Evolutionary conservation across 805 yeast species (phyloP), one percentile per base, ranked within the genome.

Genomic region (Wickerhamia fluorescens): DNA sequence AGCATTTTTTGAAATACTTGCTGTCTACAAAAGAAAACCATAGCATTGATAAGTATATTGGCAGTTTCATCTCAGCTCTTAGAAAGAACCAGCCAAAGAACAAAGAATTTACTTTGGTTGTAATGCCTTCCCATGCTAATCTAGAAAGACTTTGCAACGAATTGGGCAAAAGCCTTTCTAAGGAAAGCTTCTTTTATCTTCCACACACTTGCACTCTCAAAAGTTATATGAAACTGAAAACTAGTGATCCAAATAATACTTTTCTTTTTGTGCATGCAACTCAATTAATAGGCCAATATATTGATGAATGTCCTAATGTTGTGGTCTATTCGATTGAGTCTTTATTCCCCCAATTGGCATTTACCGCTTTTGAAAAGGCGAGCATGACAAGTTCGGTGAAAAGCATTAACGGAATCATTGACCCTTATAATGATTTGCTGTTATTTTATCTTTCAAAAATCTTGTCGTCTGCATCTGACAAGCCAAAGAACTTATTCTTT

Each of bases 321-420:
- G 24, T 44, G 3, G 28, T 47, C 5, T 23, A 40, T 17, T 51
- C 49, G 6, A 27, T 49, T 8, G 52, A 51, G 22, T 23, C 43
- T 6, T 33, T 48, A n/a, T 21, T 47, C 10, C 50, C 51, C 4
- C 47, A 45, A 25, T 23, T 41, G 6, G 53, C 51, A 7, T 38
- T 43, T 11, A 18, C 20, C 20, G 20, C 35, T 3, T 17, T 30
- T 10, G 16, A 22, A 7, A 15, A 15, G 5, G 12, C 23, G 7
- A 9, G 5, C 6, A 14, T 17, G 10, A 16, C 20, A 20, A 19
- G 23, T 10, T 14, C 15, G 6, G 14, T 24, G 7, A 29, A 31
- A 7, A 17, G 34, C 12, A 34, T 45, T 12, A 14, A 38, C 6
- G 54, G 53, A 11, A 35, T 51, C 2, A 29, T 34, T 10, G 45